Conservation (phyloP, 495 filamentous ascomycete species). For the Aspergillus coremiiformis region DNA sequence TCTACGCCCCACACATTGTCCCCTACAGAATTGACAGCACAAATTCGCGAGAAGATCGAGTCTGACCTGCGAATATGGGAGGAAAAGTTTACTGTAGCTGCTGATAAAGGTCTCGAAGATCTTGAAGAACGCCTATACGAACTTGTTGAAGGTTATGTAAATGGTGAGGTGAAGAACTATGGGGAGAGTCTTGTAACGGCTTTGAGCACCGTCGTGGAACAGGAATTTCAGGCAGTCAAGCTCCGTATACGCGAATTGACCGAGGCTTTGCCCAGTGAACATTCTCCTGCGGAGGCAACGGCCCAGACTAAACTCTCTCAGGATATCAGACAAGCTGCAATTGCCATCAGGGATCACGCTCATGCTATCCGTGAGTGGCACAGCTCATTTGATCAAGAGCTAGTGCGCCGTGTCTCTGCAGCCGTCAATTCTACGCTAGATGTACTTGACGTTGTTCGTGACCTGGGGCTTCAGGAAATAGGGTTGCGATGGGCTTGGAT, state of each 20-base stretch:
- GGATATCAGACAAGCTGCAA: constrained; percentile 65
- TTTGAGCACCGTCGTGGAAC: constrained; percentile 56
- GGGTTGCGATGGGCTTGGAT: constrained; percentile 98
- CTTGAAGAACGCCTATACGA: constrained; percentile 62
- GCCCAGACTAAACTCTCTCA: constrained; percentile 55
- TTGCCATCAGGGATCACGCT: constrained; percentile 70
- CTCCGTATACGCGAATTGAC: constrained; percentile 55
- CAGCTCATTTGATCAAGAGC: constrained; percentile 61
- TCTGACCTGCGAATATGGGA: constrained; percentile 79
- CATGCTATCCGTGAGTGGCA: constrained; percentile 77
- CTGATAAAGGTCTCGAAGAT: constrained; percentile 70
- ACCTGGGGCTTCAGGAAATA: constrained; percentile 87
- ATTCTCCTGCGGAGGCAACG: constrained; percentile 46
- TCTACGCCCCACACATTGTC: constrained; percentile 25
- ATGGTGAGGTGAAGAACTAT: constrained; percentile 55
- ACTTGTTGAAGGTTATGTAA: constrained; percentile 65
- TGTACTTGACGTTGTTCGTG: constrained; percentile 76
- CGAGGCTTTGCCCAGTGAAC: constrained; percentile 44
- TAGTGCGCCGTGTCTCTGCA: constrained; percentile 57
- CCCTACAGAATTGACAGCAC: constrained; percentile 39
- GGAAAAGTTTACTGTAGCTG: constrained; percentile 72
- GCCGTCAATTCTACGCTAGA: constrained; percentile 75
- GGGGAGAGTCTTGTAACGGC: constrained; percentile 61
- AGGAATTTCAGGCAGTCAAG: constrained; percentile 60
- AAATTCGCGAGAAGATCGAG: constrained; percentile 59